A percentile compares a stretch with the other conserved stretches of the same genome.
phyloP scores from a whole-genome alignment of 768 basidiomycete species.

The Trametes cinnabarina region DNA sequence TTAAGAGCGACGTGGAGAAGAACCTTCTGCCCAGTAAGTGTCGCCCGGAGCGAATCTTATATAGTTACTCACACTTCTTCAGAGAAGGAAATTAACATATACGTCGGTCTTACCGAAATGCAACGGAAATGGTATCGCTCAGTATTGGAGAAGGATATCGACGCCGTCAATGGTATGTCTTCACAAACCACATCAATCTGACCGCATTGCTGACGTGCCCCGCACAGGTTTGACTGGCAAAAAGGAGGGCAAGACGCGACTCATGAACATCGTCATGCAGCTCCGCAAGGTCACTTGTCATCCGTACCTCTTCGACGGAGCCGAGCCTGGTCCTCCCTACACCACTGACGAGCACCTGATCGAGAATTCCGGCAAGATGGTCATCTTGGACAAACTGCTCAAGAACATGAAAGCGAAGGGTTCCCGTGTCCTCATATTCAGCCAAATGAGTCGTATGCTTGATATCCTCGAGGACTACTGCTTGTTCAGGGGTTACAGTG shows the following conservation, averaged over 20 bases:
- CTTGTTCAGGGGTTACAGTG: conserved; percentile 85
- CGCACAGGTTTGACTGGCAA: conserved; percentile 80
- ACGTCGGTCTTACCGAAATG: conserved; percentile 95
- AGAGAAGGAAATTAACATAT: conserved; percentile 99
- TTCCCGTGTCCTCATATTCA: conserved; percentile 95
- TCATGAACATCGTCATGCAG: conserved; percentile 99
- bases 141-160: conserved; percentile 96
- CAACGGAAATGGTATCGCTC: conserved; percentile 98
- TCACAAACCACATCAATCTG: not conserved
- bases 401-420: conserved; percentile 86
- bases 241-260: conserved; percentile 96
- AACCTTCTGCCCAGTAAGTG: conserved; percentile 81
- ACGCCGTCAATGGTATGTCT: conserved; percentile 86
- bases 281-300: conserved; percentile 87
- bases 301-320: conserved; percentile 91
- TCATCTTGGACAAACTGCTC: conserved; percentile 93
- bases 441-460: conserved; percentile 98
- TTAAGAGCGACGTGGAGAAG: conserved; percentile 97
- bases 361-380: conserved; percentile 94
- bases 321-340: conserved; percentile 98
- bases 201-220: not conserved
- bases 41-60: too few species aligned
- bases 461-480: conserved; percentile 99
- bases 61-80: not conserved
- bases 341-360: conserved; percentile 97